Percentiles rank a stretch among this genome's conserved stretches.
Evolutionary conservation across 495 filamentous ascomycete genomes (phyloP).

Genomic region (Aspergillus sclerotioniger): DNA sequence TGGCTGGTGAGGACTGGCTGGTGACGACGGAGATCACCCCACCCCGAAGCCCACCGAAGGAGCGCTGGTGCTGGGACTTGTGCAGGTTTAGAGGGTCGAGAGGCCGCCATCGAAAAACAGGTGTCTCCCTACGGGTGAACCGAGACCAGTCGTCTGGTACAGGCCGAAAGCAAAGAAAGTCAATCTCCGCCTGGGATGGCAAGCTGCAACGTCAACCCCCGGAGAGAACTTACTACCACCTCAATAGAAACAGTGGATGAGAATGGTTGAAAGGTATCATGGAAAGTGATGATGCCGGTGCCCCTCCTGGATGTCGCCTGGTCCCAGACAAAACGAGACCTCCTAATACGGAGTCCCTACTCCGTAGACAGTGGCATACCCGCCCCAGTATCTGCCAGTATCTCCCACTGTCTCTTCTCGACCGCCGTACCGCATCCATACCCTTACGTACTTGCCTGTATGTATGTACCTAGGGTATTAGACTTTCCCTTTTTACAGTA

Average conservation of each 20-base stretch:
- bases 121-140: conserved; percentile 8
- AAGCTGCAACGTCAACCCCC: conserved; percentile 12
- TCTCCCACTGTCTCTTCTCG: too few species aligned
- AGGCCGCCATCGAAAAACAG: conserved; percentile 8
- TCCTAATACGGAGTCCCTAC: not conserved
- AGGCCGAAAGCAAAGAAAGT: conserved; percentile 11
- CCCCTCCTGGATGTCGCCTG: conserved; percentile 10
- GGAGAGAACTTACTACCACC: not conserved
- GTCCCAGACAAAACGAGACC: not conserved
- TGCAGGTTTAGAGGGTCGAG: conserved; percentile 17
- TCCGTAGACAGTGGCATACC: not conserved
- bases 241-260: not conserved
- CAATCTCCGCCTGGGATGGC: conserved; percentile 10
- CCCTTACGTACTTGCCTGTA: not conserved
- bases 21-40: conserved; percentile 28
- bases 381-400: conserved; percentile 1
- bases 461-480: conserved; percentile 11
- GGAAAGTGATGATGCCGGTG: not conserved
- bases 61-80: conserved; percentile 22
- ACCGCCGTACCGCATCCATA: not conserved
- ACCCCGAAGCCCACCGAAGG: conserved; percentile 22
- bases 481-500: conserved; percentile 25
- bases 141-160: conserved; percentile 19
- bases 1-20: conserved; percentile 28
- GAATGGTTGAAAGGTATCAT: not conserved